Evolutionary conservation across 495 filamentous ascomycete species (phyloP).

Genomic region (Aspergillus ellipticus): DNA sequence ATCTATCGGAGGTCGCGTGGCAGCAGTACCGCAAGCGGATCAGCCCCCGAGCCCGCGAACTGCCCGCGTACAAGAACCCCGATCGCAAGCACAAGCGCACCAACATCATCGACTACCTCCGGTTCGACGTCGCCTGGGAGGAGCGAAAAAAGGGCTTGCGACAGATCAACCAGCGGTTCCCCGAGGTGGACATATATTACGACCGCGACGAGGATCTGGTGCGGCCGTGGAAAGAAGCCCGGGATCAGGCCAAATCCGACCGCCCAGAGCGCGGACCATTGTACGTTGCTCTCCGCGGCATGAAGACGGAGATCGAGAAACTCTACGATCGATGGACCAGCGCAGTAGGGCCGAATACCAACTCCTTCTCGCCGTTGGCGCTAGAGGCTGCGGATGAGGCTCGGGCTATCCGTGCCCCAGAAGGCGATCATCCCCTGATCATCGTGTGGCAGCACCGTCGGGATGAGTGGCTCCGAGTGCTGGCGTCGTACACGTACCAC

Average conservation of each 20-base stretch:
- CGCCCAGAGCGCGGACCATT: constrained; percentile 22
- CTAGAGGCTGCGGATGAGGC: constrained; percentile 22
- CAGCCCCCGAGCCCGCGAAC: constrained; percentile 26
- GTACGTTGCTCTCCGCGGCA: constrained; percentile 19
- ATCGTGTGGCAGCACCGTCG: constrained; percentile 42
- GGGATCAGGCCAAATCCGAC: constrained; percentile 25
- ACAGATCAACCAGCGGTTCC: constrained; percentile 41
- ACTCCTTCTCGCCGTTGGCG: constrained; percentile 23
- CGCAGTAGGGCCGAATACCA: constrained; percentile 3
- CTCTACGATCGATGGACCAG: constrained; percentile 20
- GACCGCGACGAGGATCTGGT: constrained; percentile 49
- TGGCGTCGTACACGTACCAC: constrained; percentile 60
- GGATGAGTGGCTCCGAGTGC: constrained; percentile 42
- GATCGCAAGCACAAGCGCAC: constrained; percentile 33
- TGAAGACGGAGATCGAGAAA: constrained; percentile 11
- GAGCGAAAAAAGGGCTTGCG: constrained; percentile 49
- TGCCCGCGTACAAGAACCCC: constrained; percentile 40
- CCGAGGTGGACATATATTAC: constrained; percentile 17
- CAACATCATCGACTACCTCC: constrained; percentile 69
- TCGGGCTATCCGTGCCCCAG: constrained; percentile 19
- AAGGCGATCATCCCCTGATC: constrained; percentile 38
- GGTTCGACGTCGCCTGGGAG: constrained; percentile 55
- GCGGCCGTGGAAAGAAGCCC: constrained; percentile 35
- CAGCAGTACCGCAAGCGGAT: constrained; percentile 41
- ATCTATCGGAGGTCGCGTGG: constrained; percentile 59